A percentile compares a stretch with the other conserved stretches of the same genome.
Evolutionary conservation across 73 alveolate genomes (phyloP).

Genomic region (Effrenium voratum): DNA sequence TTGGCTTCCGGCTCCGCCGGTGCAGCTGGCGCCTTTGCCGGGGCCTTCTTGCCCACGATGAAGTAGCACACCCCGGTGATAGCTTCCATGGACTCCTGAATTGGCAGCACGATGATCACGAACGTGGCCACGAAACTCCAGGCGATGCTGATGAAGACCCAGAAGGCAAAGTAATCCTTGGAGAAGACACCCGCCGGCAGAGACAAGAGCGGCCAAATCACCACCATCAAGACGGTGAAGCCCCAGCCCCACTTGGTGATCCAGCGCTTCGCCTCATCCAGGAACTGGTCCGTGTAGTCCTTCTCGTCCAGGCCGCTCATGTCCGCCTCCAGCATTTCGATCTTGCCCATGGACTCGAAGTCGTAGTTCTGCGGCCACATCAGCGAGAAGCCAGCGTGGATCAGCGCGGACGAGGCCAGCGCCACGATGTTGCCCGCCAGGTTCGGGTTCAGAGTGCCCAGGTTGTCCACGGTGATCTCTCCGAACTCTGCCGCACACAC

Average conservation of each 20-base stretch:
- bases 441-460: constrained; percentile 43
- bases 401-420: constrained; percentile 35
- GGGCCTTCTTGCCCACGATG: constrained; percentile 29
- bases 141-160: constrained; percentile 85
- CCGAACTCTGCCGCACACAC: constrained; percentile 53
- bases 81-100: constrained; percentile 20
- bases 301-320: constrained; percentile 43
- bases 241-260: constrained; percentile 76
- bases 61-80: constrained; percentile 14
- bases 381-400: constrained; percentile 46
- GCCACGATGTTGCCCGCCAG: constrained; percentile 80
- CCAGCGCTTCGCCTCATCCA: constrained; percentile 88
- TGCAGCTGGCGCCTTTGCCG: not conserved
- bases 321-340: constrained; percentile 55
- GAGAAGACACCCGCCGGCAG: constrained; percentile 71
- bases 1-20: not conserved
- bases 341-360: constrained; percentile 65
- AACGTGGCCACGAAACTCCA: constrained; percentile 81
- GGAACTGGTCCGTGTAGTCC: constrained; percentile 33
- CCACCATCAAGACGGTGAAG: constrained; percentile 50
- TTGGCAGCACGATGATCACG: constrained; percentile 74
- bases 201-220: constrained; percentile 46
- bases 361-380: constrained; percentile 52
- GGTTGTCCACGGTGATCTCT: constrained; percentile 50
- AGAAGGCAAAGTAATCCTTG: constrained; percentile 71